phyloP scores from a whole-genome alignment of 306 rosid genomes.

The Senna tora region DNA sequence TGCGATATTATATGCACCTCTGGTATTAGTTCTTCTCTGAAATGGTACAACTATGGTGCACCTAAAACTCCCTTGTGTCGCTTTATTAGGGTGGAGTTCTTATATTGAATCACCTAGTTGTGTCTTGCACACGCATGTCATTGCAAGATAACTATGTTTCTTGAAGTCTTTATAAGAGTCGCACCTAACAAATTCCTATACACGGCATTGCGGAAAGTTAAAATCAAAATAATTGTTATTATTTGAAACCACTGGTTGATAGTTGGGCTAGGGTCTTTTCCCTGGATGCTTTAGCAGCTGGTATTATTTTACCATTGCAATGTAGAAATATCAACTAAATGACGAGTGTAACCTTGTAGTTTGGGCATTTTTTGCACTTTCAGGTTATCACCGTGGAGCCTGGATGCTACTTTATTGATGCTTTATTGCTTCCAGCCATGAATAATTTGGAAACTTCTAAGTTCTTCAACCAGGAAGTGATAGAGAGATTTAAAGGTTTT shows the following conservation, averaged over 20 bases:
- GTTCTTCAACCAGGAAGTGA: constrained; percentile 70
- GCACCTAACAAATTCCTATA: constrained; percentile 1
- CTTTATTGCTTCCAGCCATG: constrained; percentile 76
- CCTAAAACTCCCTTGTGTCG: constrained; percentile 13
- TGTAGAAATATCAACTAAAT: constrained; percentile 28
- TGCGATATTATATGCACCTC: background rate
- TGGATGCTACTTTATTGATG: constrained; percentile 93
- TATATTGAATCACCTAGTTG: constrained; percentile 31
- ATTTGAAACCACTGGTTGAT: constrained; percentile 19
- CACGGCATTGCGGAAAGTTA: constrained; percentile 1
- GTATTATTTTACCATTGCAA: constrained; percentile 16
- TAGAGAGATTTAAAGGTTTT: constrained; percentile 59
- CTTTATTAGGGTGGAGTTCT: constrained; percentile 4
- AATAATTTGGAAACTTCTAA: constrained; percentile 53
- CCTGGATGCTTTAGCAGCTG: background rate
- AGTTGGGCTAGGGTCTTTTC: constrained; percentile 18
- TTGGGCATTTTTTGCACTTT: constrained; percentile 30
- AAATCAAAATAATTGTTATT: constrained; percentile 20
- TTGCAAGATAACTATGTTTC: constrained; percentile 1
- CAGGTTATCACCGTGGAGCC: constrained; percentile 96
- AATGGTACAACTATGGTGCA: constrained; percentile 13
- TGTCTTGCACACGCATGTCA: constrained; percentile 16
- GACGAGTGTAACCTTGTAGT: constrained; percentile 25
- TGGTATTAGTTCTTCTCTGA: background rate
- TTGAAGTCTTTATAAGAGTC: constrained; percentile 15